Base-by-base conservation (phyloP, 495 filamentous ascomycete species). In the Penicillium alfredii region DNA sequence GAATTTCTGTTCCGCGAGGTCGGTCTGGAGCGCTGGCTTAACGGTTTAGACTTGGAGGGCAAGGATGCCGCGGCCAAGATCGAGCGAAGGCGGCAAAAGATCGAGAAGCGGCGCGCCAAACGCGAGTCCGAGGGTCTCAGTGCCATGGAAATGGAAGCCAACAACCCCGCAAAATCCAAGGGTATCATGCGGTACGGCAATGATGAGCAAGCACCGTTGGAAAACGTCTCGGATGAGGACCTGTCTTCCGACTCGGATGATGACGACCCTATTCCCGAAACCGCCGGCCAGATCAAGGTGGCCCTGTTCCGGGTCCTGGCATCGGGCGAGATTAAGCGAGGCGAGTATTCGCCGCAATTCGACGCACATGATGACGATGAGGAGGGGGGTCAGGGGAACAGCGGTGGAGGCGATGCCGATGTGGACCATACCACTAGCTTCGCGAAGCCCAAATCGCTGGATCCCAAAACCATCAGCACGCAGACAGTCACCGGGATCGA, bases 401-500 rank as follows among this genome's bases (percentile, higher is more conserved):
- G 51, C 20, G 57, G 54, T 12, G 64, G 58, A 13, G 69, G 58
- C 26, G 73, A 75, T 47, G 76, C 71, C 32, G 86, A 96, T 51
- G 75, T 96, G 26, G 93, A 96, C 60, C 92, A 99, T 61, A 97
- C 92, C 28, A 97, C 92, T 15, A 97, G 92, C 54, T 99, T 99
- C 61, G 93, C 93, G 8, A 90, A 97, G 57, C 93, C 92, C 3
- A 99, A 97, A 68, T 81, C 88, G 11, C 73, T 99, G 17, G 93
- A 99, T 65, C 92, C 89, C 1, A 95, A 95, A 63, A 83, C 84
- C 6, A 97, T 99, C 54, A 95, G 88, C 51, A 97, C 93, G 0
- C 92, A 99, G 63, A 96, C 90, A 0, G 92, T 99, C 11, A 97
- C 89, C 14, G 92, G 92, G n/a, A 94, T 99, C 46, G 92, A 99